These are phyloP conservation scores for Trichophyton simii DNA, from an alignment of 2,329 filamentous ascomycete genomes.

Conservation along the genomic window DNA sequence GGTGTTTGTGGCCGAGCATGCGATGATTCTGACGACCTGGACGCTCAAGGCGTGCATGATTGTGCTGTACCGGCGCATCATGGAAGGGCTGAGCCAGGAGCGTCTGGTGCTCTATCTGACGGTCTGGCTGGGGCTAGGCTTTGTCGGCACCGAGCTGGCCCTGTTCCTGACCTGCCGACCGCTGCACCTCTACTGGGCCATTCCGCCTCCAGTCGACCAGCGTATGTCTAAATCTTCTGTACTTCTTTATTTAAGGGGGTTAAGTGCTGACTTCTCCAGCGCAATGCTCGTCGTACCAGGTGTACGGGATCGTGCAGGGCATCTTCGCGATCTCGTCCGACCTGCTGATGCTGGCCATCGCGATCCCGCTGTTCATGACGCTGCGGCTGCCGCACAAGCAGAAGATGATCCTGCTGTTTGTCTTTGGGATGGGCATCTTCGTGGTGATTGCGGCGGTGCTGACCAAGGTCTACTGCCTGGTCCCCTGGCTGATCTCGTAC, in stretches of 20 bases:
- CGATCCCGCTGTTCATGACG: slow-evolving; percentile 30
- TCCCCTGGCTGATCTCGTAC: slow-evolving; percentile 29
- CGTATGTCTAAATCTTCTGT: not conserved
- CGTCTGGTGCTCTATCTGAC: slow-evolving; percentile 27
- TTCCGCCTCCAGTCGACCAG: not conserved
- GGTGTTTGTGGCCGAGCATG: slow-evolving; percentile 49
- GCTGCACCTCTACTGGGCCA: slow-evolving; percentile 22
- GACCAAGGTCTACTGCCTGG: slow-evolving; percentile 38
- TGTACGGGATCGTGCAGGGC: slow-evolving; percentile 35
- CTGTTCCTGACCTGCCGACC: slow-evolving; percentile 42
- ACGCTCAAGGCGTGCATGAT: slow-evolving; percentile 42
- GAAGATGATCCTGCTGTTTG: slow-evolving; percentile 30
- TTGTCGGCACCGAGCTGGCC: slow-evolving; percentile 38
- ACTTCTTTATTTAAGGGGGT: too few species aligned
- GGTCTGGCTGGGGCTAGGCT: slow-evolving; percentile 35
- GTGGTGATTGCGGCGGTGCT: slow-evolving; percentile 39
- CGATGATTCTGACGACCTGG: slow-evolving; percentile 48
- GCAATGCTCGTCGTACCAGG: slow-evolving; percentile 30
- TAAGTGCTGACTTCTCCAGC: not conserved
- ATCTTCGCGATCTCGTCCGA: slow-evolving; percentile 30
- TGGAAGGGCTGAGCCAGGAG: slow-evolving; percentile 26
- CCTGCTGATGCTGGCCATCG: slow-evolving; percentile 32
- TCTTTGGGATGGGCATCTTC: slow-evolving; percentile 36
- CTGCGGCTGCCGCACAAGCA: slow-evolving; percentile 31
- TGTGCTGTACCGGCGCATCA: slow-evolving; percentile 42